A percentile compares a stretch with the other conserved stretches of the same genome.
phyloP scores from a whole-genome alignment of 768 basidiomycete genomes.

The Pleurotus tuoliensis region DNA sequence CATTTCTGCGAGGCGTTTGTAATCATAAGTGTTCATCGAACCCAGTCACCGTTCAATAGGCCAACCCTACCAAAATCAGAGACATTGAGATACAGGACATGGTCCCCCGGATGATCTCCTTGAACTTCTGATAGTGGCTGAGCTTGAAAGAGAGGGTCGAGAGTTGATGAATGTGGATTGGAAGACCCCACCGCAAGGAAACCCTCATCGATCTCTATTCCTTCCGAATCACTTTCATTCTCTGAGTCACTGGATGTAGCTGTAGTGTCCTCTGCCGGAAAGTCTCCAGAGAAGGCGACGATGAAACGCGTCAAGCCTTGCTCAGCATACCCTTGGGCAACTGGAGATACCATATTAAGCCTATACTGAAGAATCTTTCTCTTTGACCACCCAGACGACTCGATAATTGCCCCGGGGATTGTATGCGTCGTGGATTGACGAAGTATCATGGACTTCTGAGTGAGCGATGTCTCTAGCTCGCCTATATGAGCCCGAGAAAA shows the following conservation, averaged over 20 bases:
- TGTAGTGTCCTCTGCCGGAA: conserved; percentile 13
- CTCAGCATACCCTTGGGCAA: conserved; percentile 62
- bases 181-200: conserved; percentile 59
- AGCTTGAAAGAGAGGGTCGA: conserved; percentile 11
- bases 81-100: conserved; percentile 61
- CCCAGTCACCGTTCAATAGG: conserved; percentile 76
- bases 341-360: conserved; percentile 64
- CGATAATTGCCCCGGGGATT: conserved; percentile 12
- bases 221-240: conserved; percentile 27
- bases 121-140: conserved; percentile 28
- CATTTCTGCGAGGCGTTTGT: conserved; percentile 4
- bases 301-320: conserved; percentile 50
- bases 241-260: conserved; percentile 14
- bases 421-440: conserved; percentile 44
- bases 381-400: neutral
- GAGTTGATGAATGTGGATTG: conserved; percentile 11
- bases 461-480: conserved; percentile 41
- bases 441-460: conserved; percentile 38
- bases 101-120: conserved; percentile 33
- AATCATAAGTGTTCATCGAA: conserved; percentile 21
- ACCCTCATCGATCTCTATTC: conserved; percentile 66
- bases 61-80: conserved; percentile 65
- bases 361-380: conserved; percentile 30
- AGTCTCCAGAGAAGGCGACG: conserved; percentile 30
- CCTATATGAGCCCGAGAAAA: conserved; percentile 30